Conservation (phyloP, 1,139 yeast species). For the Blastobotrys malaysiensis region DNA sequence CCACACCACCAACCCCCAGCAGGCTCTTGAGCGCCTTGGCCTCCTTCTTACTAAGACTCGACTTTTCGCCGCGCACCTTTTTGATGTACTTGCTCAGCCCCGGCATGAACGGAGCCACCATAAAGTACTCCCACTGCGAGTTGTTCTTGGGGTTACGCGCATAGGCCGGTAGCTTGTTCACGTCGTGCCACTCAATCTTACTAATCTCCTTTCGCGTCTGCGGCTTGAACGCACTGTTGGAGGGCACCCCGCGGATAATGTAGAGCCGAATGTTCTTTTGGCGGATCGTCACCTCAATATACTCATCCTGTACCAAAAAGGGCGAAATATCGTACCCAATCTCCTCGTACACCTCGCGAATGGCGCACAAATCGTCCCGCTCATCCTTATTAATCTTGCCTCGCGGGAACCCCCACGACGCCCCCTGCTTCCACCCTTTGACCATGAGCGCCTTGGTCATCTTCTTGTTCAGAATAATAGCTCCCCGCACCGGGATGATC, state of each 20-base stretch:
- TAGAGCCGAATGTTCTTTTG: conserved; percentile 87
- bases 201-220: conserved; percentile 80
- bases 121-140: conserved; percentile 26
- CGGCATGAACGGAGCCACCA: conserved; percentile 38
- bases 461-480: conserved; percentile 72
- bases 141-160: conserved; percentile 17
- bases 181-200: conserved; percentile 57
- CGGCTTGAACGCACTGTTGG: conserved; percentile 67
- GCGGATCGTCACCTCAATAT: conserved; percentile 70
- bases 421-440: conserved; percentile 74
- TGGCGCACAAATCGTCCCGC: conserved; percentile 82
- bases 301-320: conserved; percentile 62
- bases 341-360: conserved; percentile 92
- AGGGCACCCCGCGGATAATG: conserved; percentile 74
- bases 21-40: conserved; percentile 32
- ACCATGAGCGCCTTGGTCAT: conserved; percentile 72
- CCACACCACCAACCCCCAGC: conserved; percentile 26
- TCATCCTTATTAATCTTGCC: conserved; percentile 96
- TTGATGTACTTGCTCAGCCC: conserved; percentile 30
- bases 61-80: conserved; percentile 29
- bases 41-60: conserved; percentile 29
- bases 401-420: conserved; percentile 92
- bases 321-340: conserved; percentile 84
- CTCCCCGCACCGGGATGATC: conserved; percentile 94
- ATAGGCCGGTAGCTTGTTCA: conserved; percentile 42